Evolutionary conservation across 208 protist species (phyloP).

Genomic region (Acanthamoeba sp.): DNA sequence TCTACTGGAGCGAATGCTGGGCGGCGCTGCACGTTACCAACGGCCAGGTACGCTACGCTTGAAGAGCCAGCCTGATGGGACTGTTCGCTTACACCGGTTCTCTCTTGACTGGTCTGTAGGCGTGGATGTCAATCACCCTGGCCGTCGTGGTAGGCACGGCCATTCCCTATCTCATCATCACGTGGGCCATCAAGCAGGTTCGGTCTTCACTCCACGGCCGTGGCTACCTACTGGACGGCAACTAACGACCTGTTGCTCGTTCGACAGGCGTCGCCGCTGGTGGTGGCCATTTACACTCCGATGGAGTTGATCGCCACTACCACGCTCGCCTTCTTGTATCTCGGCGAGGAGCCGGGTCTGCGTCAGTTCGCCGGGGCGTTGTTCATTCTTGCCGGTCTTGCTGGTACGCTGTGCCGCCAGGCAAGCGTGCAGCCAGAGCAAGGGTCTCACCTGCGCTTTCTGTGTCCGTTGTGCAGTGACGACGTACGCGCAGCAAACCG

Average conservation of each 20-base stretch:
- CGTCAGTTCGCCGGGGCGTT: background rate
- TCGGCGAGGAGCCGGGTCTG: background rate
- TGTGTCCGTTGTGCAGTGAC: background rate
- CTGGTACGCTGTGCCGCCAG: background rate
- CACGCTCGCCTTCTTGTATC: background rate
- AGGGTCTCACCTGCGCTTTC: background rate
- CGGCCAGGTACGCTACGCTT: background rate
- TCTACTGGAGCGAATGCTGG: background rate
- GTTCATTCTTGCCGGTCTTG: slow-evolving; percentile 6
- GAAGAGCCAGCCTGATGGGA: too few relatives aligned
- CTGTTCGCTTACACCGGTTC: too few relatives aligned
- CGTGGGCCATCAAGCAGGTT: slow-evolving; percentile 36
- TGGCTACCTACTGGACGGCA: background rate
- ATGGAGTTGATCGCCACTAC: slow-evolving; percentile 22
- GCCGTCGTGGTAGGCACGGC: slow-evolving; percentile 11
- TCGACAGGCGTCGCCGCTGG: slow-evolving; percentile 2
- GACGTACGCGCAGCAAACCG: slow-evolving; percentile 5
- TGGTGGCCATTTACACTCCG: slow-evolving; percentile 20
- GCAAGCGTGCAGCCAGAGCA: too few relatives aligned
- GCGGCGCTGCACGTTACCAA: background rate
- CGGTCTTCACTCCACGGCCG: too few relatives aligned
- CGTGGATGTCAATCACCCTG: background rate
- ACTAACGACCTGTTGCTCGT: too few relatives aligned
- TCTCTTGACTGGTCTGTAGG: background rate
- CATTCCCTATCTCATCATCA: slow-evolving; percentile 27